Base-by-base conservation (phyloP, 257 asterid species). In the Verbena officinalis region DNA sequence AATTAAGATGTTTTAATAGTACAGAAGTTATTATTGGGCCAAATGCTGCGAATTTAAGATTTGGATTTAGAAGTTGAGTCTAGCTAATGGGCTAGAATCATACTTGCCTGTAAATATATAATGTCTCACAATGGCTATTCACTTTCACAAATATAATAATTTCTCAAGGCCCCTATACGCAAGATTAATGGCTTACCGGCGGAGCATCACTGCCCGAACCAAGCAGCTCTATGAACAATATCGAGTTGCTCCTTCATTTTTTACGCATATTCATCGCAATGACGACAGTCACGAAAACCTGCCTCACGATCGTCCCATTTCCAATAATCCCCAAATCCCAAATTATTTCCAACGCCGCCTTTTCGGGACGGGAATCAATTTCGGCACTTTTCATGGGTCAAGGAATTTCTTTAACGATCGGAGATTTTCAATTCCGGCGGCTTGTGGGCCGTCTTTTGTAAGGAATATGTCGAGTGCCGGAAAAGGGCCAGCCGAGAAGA, bases 391-490 rank as follows among this genome's bases (percentile, higher is more conserved):
- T 30, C 23, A 43, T 31, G 64, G 78, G 38, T 63, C 81, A 42
- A 78, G 73, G 56, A 50, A 70, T 61, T 43, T 63, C 30, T 65
- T 67, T 68, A 74, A 56, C 42, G 80, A 78, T 64, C 75, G 69
- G 43, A 67, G 74, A 55, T 77, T 69, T 57, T 51, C 52, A 67
- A 62, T 17, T 64, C 81, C 92, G 16, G 74, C 75, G 70, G 74
- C 75, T 51, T 75, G 17, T 43, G 80, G 80, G 55, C 62, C 67
- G 65, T 62, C 54, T 65, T 64, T 59, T 45, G 75, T 66, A 54
- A 80, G 96, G 73, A 80, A 77, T 71, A 84, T 85, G 85, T 88
- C 97, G 45, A 62, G 76, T 43, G 62, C 77, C 21, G 88, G 83
- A 36, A 85, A 74, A 55, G 86, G 76, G 4, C 75, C 64, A 19